These are phyloP conservation scores for Grosmannia penicillata DNA, from an alignment of 2,329 filamentous ascomycete species.

Conservation along the genomic window DNA sequence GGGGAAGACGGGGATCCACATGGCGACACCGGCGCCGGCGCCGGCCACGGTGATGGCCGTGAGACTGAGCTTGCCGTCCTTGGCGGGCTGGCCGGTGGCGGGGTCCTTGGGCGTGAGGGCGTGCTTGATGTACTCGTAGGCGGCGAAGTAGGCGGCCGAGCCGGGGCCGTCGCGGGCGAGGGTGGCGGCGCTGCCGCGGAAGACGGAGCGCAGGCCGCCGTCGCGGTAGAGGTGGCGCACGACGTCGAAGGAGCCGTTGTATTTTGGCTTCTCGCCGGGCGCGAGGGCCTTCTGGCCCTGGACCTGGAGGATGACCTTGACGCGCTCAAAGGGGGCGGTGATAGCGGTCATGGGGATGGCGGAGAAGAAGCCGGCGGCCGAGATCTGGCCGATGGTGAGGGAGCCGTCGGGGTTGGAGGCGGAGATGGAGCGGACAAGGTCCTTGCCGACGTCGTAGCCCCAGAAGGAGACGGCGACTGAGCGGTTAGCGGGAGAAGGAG, in stretches of 20 bases:
- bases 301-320: conserved; percentile 96
- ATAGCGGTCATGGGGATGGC: conserved; percentile 95
- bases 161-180: conserved; percentile 88
- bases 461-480: conserved; percentile 56
- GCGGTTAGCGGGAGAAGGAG: background rate
- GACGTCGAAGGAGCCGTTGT: conserved; percentile 75
- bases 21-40: conserved; percentile 82
- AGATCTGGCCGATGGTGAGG: conserved; percentile 75
- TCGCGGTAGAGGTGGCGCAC: conserved; percentile 86
- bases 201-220: conserved; percentile 81
- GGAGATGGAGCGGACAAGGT: conserved; percentile 58
- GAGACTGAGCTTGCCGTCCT: conserved; percentile 61
- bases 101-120: conserved; percentile 70
- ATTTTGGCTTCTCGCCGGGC: conserved; percentile 84
- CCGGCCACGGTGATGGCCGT: conserved; percentile 74
- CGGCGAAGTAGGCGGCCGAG: conserved; percentile 88
- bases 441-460: conserved; percentile 94
- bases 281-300: conserved; percentile 79
- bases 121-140: conserved; percentile 93
- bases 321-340: conserved; percentile 97
- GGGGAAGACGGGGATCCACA: conserved; percentile 99
- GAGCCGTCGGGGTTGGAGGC: conserved; percentile 50
- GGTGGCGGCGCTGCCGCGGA: conserved; percentile 80
- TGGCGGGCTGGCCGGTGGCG: conserved; percentile 45
- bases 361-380: conserved; percentile 89